phyloP scores from a whole-genome alignment of 179 eudicot species.

The Drosera spatulata region DNA sequence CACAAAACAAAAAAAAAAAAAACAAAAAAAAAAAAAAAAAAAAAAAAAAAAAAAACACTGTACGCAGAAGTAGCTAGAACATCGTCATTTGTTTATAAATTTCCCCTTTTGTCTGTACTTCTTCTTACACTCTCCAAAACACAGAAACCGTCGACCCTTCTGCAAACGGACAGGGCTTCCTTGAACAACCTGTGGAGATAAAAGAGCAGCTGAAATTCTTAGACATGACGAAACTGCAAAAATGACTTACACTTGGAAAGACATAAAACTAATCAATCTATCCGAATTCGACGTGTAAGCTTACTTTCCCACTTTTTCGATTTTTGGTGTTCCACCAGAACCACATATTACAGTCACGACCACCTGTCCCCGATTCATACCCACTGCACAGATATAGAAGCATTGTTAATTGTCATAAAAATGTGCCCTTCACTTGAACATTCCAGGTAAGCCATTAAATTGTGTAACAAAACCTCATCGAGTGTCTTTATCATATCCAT shows the following conservation, averaged over 20 bases:
- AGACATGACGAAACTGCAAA: no score
- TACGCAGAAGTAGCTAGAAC: no score
- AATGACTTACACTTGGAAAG: not conserved
- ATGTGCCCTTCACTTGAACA: no score
- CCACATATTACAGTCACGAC: slow-evolving; percentile 61
- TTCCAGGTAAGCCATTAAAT: no score
- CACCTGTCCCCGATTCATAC: slow-evolving; percentile 82
- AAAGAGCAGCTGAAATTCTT: not conserved
- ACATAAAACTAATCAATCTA: not conserved
- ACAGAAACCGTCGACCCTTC: not conserved
- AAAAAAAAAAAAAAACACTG: no score
- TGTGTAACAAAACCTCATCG: no score
- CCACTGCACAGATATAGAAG: slow-evolving; percentile 36
- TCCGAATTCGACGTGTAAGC: not conserved
- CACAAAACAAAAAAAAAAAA: no score
- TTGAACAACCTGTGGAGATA: not conserved
- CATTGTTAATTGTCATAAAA: not conserved
- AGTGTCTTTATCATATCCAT: no score
- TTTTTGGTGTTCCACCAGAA: slow-evolving; percentile 72
- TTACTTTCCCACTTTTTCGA: slow-evolving; percentile 51
- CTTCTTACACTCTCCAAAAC: not conserved
- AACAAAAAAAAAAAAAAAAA: no score
- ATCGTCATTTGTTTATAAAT: no score
- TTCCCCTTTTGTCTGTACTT: no score
- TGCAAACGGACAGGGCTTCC: not conserved